Base-by-base conservation (phyloP, 2,329 filamentous ascomycete species). In the Orbilia blumenaviensis region DNA sequence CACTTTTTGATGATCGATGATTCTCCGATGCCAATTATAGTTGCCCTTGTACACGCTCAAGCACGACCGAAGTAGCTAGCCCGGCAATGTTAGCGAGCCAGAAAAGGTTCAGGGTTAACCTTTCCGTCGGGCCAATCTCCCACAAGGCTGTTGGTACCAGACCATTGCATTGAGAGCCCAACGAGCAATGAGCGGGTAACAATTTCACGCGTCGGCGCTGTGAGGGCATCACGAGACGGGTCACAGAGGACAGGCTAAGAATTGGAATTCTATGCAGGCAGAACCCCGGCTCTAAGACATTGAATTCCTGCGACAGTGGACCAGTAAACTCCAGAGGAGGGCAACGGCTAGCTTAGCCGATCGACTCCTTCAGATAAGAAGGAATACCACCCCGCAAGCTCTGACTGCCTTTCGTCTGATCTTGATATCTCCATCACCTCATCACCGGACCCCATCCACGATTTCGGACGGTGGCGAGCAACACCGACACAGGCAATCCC, bases 221-320 rank as follows among this genome's bases (percentile, higher is more conserved):
- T 23, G 3, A 50, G n/a, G 25, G 56, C 25, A 75, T 75, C 71
- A 75, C 71, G 63, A 75, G 71, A 75, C 71, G 48, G 27, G 56
- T 46, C 46, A 32, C 38, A 42, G 27, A 27, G 25, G 38, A 63
- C 42, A 23, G 27, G 25, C 16, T 16, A 48, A 27, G 29, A 66
- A 16, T 41, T 16, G n/a, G 7, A 27, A 34, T 52, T 18, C n/a
- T 8, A 54, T 12, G 27, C 16, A 54, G n/a, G 29, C 18, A 38
- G 32, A 25, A 56, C 52, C 52, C 52, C 52, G 61, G 61, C n/a
- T n/a, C n/a, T 18, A 44, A 16, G 41, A 56, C 34, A 12, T 46
- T 8, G 56, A 63, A 63, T 71, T 36, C 34, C 46, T 63, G 56
- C 18, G 36, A 54, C 29, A 41, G 50, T 32, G 16, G 42, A 21